Percentiles rank a stretch among this genome's conserved stretches.
Conservation (phyloP, 2,329 filamentous ascomycete species). For the Dryadomyces quercus-mongolicae region DNA sequence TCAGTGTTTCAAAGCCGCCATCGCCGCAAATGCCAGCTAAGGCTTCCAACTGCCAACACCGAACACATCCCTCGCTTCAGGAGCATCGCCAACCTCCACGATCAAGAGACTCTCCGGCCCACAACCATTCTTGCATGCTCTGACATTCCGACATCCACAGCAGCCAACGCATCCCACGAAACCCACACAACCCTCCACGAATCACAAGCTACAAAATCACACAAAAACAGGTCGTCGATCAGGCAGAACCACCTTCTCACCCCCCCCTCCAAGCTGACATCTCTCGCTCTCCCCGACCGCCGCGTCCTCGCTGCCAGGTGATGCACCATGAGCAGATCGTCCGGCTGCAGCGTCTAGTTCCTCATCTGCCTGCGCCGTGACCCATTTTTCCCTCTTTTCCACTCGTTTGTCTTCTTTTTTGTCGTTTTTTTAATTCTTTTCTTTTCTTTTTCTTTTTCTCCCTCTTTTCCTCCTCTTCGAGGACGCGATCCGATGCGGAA, state of each 20-base stretch:
- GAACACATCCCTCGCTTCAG: no score
- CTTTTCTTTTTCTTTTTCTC: background rate
- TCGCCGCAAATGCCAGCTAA: no score
- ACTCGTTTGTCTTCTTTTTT: background rate
- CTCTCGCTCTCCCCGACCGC: background rate
- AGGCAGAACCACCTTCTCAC: background rate
- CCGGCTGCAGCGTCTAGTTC: background rate
- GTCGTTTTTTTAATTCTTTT: background rate
- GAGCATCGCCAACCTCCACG: no score
- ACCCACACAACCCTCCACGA: background rate
- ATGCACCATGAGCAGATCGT: background rate
- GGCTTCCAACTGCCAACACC: no score
- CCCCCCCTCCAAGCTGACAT: background rate
- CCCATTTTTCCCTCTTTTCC: background rate
- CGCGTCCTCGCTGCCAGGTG: background rate
- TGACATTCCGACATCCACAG: background rate
- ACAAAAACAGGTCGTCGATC: background rate
- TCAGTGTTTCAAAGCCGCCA: no score
- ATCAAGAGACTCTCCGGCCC: no score
- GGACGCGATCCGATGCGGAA: slow-evolving; percentile 25
- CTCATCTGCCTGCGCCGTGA: background rate
- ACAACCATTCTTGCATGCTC: background rate
- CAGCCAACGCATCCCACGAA: background rate
- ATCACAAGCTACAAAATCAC: background rate
- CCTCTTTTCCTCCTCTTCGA: background rate